Evolutionary conservation across 2,329 filamentous ascomycete species (phyloP).

Genomic region (Penicillium glabrum): DNA sequence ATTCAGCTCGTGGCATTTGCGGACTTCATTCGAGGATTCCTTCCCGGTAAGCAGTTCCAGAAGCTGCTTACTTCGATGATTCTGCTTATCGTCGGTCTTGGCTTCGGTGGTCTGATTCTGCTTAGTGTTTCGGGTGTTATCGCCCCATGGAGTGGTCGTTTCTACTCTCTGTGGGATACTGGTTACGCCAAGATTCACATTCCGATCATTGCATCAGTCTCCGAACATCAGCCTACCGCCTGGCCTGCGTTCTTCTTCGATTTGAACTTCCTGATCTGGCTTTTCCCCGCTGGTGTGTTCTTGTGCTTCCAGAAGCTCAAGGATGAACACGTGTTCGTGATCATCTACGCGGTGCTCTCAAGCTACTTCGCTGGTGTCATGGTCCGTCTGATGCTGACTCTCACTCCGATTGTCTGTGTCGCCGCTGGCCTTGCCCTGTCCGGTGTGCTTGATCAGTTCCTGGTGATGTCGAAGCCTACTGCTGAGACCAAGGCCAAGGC

Average conservation of each 20-base stretch:
- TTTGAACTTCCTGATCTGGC: constrained; percentile 96
- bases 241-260: constrained; percentile 99
- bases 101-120: constrained; percentile 73
- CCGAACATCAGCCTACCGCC: constrained; percentile 96
- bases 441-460: constrained; percentile 82
- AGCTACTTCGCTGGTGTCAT: constrained; percentile 99
- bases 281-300: constrained; percentile 97
- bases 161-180: constrained; percentile 99
- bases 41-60: constrained; percentile 92
- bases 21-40: constrained; percentile 82
- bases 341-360: constrained; percentile 94
- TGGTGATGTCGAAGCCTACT: constrained; percentile 65
- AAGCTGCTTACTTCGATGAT: constrained; percentile 78
- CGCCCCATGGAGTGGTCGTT: constrained; percentile 95
- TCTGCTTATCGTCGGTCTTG: constrained; percentile 70
- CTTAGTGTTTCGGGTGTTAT: constrained; percentile 85
- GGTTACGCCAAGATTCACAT: constrained; percentile 99
- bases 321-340: constrained; percentile 96
- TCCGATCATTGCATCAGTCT: constrained; percentile 98
- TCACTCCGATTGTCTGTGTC: constrained; percentile 95
- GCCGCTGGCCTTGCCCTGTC: constrained; percentile 87
- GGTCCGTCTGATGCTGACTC: constrained; percentile 96
- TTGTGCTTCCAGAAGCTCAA: constrained; percentile 92
- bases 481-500: constrained; percentile 42
- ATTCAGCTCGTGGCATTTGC: constrained; percentile 91